Evolutionary conservation across 2,329 filamentous ascomycete species (phyloP), one percentile per base, ranked within the genome.

Genomic region (Cladosporium austrohemisphaericum): DNA sequence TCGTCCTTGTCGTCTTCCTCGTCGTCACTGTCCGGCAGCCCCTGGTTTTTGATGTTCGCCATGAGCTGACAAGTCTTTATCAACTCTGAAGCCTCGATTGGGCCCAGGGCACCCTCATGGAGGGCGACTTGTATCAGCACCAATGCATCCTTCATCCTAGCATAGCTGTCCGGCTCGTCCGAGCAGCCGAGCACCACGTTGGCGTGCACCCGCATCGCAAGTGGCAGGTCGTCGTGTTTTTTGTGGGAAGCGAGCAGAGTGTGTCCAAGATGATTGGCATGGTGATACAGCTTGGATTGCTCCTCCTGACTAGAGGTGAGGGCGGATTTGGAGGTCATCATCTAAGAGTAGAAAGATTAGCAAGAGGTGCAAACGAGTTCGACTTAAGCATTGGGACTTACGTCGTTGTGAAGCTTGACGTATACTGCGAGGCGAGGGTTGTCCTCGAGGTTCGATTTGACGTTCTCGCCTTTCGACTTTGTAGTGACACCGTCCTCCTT

Each of bases 1-100:
- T 45, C 20, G 14, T 23, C 32, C 10, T 19, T 9, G n/a, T 14
- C 23, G 2, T 14, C n/a, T 5, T 41, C 16, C 25, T 41, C 38
- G 6, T 28, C 38, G 2, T 20, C 26, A 1, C 23, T 22, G 20
- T 0, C 3, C 25, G 1, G n/a, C 18, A 23, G 3, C 4, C 1
- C 23, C 20, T 26, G 20, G 8, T 9, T 23, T 23, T 50, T 47
- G 6, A 54, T 50, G 40, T 54, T 51, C 20, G 55, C 44, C 6
- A 43, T 37, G 3, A 41, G 45, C 14, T 55, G 35, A 10, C 54
- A 43, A 13, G 43, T 51, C 40, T 50, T 32, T 23, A 57, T 9
- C 44, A 47, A 22, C 16, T 18, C 8, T 18, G 8, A 4, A 6
- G 23, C 44, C 44, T 38, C 8, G 16, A 19, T 9, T 25, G 6